Base-by-base conservation (phyloP, 2,329 filamentous ascomycete species). In the Keithomyces neogunnii region DNA sequence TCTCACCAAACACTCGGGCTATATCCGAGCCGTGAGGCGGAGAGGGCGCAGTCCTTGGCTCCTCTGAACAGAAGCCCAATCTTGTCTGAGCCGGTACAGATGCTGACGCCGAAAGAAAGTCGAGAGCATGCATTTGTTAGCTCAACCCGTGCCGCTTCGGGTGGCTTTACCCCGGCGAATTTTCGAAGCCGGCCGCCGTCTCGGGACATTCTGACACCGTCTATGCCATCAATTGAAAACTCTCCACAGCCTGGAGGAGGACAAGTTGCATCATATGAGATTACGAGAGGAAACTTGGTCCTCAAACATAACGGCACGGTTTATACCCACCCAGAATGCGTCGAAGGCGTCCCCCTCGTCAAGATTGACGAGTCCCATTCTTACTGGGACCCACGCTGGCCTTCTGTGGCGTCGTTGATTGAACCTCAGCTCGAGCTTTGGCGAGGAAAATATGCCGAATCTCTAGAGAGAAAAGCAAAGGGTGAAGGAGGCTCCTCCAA, bases 371-470 rank as follows among this genome's bases (percentile, higher is more conserved):
- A 70, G 13, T 62, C 58, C 6, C 73, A 82, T 40, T 73, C 75
- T 0, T 81, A 81, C 60, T 82, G 78, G 78, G 77, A 81, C 11
- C 61, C 69, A 0, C 69, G 71, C 3, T 82, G 79, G 79, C 69
- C 70, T 9, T 63, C 72, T 3, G 63, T 80, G 4, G 70, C 70
- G 50, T 60, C 62, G 1, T 55, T 70, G 5, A 72, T 80, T 6
- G 64, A 70, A 43, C 67, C 69, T 0, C 67, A 72, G 36, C 63
- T 78, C 6, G 65, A 71, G 5, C 69, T 69, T 39, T 80, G 77
- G 75, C 67, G 67, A 26, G 68, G 70, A 35, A 80, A 76, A 62
- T 69, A 73, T 28, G 66, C 70, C 35, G 59, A 65, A 50, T 59
- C 71, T 51, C 56, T 68, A 10, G 63, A 67, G 3, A 64, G 59